These are phyloP conservation scores for Diaporthe amygdali DNA, from an alignment of 2,329 filamentous ascomycete genomes.

Conservation along the genomic window DNA sequence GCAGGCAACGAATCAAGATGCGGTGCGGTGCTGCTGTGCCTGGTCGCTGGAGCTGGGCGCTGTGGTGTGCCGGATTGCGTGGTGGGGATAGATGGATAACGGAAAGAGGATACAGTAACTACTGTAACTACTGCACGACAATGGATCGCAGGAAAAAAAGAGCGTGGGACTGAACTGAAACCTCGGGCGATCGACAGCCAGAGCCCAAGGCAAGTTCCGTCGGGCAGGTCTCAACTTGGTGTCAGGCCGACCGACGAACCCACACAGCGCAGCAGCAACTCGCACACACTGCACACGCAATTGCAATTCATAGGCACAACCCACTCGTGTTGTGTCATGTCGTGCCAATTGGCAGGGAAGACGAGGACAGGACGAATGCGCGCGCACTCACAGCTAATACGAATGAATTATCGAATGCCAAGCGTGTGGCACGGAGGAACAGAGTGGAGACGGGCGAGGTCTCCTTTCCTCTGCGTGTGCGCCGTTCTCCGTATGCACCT, in stretches of 20 bases:
- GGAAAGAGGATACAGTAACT: background rate
- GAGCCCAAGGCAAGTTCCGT: conserved; percentile 5
- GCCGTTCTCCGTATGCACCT: background rate
- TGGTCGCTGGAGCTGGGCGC: background rate
- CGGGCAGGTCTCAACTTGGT: background rate
- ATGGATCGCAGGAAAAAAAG: background rate
- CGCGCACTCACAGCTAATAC: conserved; percentile 11
- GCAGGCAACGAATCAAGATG: background rate
- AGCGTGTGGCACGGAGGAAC: conserved; percentile 8
- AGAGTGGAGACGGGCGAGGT: conserved; percentile 11
- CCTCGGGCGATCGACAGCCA: conserved; percentile 6
- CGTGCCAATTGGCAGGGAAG: background rate
- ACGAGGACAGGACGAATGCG: background rate
- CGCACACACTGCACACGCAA: background rate
- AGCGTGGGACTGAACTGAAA: conserved; percentile 5
- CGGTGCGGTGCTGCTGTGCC: background rate
- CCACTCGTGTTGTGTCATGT: background rate
- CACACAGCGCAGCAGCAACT: background rate
- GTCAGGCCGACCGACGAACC: background rate
- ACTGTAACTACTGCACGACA: conserved; percentile 2
- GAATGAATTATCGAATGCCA: conserved; percentile 7
- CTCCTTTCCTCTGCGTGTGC: background rate
- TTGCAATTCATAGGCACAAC: background rate
- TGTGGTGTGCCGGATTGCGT: background rate
- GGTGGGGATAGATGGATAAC: background rate